Evolutionary conservation across 2,329 filamentous ascomycete genomes (phyloP).

Genomic region (Diaporthe longicolla): DNA sequence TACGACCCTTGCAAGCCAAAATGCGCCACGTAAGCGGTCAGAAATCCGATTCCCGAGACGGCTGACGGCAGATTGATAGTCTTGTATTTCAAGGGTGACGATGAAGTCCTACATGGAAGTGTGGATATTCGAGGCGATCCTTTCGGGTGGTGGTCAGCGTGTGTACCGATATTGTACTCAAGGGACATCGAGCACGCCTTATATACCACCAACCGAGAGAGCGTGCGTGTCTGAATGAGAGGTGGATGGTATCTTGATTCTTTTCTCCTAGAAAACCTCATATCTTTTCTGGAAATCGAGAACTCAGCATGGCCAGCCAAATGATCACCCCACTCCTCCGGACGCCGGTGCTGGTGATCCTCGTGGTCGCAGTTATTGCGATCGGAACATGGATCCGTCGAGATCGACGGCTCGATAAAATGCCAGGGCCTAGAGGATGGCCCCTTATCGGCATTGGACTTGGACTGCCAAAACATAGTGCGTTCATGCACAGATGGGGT

Average conservation of each 20-base stretch:
- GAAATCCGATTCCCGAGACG: not conserved
- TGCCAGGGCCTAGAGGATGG: constrained; percentile 25
- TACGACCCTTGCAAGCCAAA: not conserved
- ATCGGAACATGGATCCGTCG: constrained; percentile 27
- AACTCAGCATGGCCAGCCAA: constrained; percentile 18
- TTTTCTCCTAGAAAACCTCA: not conserved
- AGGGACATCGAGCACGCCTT: not conserved
- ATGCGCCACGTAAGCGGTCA: constrained; percentile 3
- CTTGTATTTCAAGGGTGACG: too few relatives aligned
- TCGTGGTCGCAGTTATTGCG: constrained; percentile 6
- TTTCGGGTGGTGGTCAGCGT: not conserved
- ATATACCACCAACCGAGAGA: not conserved
- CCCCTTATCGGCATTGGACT: constrained; percentile 27
- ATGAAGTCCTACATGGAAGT: not conserved
- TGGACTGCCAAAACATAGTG: constrained; percentile 16
- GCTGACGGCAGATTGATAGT: constrained; percentile 9
- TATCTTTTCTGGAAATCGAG: not conserved
- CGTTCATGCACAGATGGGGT: constrained; percentile 51
- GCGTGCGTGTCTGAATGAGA: not conserved
- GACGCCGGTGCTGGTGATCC: not conserved
- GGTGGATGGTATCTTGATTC: not conserved
- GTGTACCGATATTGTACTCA: not conserved
- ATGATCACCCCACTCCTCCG: not conserved
- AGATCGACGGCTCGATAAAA: constrained; percentile 25
- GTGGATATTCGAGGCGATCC: not conserved